phyloP scores from a whole-genome alignment of 352 stramenopile species.

The Blastocystis sp. region DNA sequence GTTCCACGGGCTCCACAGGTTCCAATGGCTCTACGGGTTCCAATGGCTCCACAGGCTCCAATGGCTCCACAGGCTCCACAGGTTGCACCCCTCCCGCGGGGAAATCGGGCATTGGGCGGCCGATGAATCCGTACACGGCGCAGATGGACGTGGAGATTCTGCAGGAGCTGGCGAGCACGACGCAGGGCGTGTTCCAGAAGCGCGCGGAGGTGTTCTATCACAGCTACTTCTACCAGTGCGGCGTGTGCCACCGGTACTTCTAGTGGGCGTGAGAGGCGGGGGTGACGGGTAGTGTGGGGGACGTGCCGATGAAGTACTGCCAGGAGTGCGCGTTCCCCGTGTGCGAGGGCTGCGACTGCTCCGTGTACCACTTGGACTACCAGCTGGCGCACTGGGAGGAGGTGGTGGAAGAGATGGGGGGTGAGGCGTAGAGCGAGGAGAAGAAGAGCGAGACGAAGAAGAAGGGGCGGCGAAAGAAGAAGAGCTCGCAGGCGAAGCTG shows the following conservation, averaged over 20 bases:
- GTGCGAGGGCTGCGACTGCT: constrained; percentile 92
- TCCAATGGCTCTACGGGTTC: neutral
- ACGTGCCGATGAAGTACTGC: constrained; percentile 87
- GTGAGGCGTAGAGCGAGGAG: constrained; percentile 87
- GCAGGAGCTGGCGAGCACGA: constrained; percentile 77
- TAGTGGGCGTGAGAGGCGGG: constrained; percentile 84
- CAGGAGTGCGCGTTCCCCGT: constrained; percentile 96
- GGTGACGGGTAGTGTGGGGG: constrained; percentile 1
- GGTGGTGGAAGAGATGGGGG: constrained; percentile 75
- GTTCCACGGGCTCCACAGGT: no score
- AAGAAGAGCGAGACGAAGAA: constrained; percentile 83
- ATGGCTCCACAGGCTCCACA: neutral
- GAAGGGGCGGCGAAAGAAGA: constrained; percentile 13
- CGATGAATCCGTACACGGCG: constrained; percentile 76
- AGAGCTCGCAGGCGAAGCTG: neutral
- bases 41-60: no score
- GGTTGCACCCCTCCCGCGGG: neutral
- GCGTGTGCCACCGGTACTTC: constrained; percentile 89
- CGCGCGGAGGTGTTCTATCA: constrained; percentile 92
- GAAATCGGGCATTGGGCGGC: neutral
- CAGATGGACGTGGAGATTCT: constrained; percentile 85
- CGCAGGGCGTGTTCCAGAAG: constrained; percentile 83
- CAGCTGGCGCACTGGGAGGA: constrained; percentile 85
- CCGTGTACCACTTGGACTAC: constrained; percentile 93
- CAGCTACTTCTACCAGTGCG: constrained; percentile 93